These are phyloP conservation scores for Saccharomycopsis javanensis DNA, from an alignment of 805 yeast genomes.

Conservation along the genomic window DNA sequence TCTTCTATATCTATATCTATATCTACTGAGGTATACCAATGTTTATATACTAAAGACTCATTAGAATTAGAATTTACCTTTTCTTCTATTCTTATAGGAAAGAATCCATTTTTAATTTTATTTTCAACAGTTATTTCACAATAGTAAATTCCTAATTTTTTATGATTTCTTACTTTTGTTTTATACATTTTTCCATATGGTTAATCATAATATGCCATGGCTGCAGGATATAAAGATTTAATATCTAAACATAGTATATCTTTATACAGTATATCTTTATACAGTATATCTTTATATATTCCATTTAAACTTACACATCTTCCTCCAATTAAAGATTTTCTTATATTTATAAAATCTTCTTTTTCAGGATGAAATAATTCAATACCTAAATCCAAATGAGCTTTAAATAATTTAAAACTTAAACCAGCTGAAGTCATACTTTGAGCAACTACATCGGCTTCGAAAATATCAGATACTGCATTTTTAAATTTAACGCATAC, in stretches of 20 bases:
- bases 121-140: background rate
- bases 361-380: constrained; percentile 5
- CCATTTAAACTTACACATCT: background rate
- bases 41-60: background rate
- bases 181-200: constrained; percentile 4
- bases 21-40: constrained; percentile 7
- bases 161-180: background rate
- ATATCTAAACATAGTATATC: constrained; percentile 3
- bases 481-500: constrained; percentile 4
- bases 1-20: constrained; percentile 4
- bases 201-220: constrained; percentile 6
- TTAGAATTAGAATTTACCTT: background rate
- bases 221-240: constrained; percentile 8
- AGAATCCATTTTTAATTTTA: background rate
- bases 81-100: background rate
- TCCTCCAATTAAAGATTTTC: constrained; percentile 4
- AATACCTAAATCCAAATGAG: background rate
- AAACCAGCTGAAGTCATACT: constrained; percentile 1
- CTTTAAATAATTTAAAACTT: constrained; percentile 2
- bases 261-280: constrained; percentile 1
- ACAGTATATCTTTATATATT: background rate
- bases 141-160: background rate
- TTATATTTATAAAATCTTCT: background rate
- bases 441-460: background rate
- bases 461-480: background rate